Base-by-base conservation (phyloP, 129 eudicot genomes). In the Flaveria robusta region DNA sequence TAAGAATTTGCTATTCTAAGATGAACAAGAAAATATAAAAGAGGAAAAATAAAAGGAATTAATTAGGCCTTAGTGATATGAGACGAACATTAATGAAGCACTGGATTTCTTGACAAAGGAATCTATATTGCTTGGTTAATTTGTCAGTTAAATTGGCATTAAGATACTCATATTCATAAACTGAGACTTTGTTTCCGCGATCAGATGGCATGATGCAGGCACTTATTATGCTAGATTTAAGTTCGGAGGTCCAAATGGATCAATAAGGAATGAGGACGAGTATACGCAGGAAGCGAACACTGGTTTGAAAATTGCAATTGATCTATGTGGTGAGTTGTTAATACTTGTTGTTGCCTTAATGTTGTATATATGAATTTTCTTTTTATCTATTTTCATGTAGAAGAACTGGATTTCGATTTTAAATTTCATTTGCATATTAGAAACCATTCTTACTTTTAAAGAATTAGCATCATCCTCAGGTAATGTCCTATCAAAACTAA, bases 191-290 rank as follows among this genome's bases (percentile, higher is more conserved):
- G 54, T 45, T 68, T 34, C 41, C n/a, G n/a, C n/a, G n/a, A 77
- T 72, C 78, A 93, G 98, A 81, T 93, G 98, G 96, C 97, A 93
- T 58, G 98, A 93, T 76, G 98, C 98, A 5, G 98, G 98, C 5
- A 93, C 97, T 37, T 93, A 87, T 70, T 96, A 93, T 79, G 92
- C 87, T 27, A 89, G 79, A 66, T 83, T 96, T 26, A 90, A 84
- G 83, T 88, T 93, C 12, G 98, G 98, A 76, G 98, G 98, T 37
- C 98, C 97, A 10, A 83, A 93, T 81, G 98, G 97, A 67, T 93
- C 98, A 26, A 93, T 93, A 65, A 87, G 98, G 85, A 85, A 83
- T 18, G 87, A 87, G 72, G 77, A 68, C 50, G 98, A 93, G 85
- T 83, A 71, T 77, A 85, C 22, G n/a, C 98, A 91, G 68, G 86